Percentiles rank a stretch among this genome's conserved stretches.
Evolutionary conservation across 2,329 filamentous ascomycete genomes (phyloP).

Genomic region (Pyricularia sp.): DNA sequence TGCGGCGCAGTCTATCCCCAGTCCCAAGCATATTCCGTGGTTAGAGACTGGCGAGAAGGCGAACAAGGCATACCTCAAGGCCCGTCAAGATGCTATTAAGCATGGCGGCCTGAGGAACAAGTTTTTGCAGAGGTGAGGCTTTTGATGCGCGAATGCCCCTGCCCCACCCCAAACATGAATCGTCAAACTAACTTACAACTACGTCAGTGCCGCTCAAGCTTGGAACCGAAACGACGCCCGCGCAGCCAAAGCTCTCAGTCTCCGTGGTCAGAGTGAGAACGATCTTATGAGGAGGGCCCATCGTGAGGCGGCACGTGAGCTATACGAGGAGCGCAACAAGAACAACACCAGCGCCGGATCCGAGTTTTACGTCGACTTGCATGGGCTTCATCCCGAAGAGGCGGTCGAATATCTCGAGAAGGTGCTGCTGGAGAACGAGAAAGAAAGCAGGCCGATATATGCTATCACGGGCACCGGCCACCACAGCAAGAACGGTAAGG

Average conservation of each 20-base stretch:
- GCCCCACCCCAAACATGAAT: not conserved
- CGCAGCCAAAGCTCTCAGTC: constrained; percentile 86
- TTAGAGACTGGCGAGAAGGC: constrained; percentile 84
- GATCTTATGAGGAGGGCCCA: constrained; percentile 96
- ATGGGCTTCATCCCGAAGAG: constrained; percentile 97
- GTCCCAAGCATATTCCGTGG: constrained; percentile 92
- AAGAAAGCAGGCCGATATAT: constrained; percentile 70
- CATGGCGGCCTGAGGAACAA: constrained; percentile 95
- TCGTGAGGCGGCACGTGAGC: constrained; percentile 79
- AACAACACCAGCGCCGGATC: constrained; percentile 47
- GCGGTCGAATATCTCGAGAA: constrained; percentile 89
- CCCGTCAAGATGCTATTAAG: constrained; percentile 91
- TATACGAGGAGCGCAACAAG: constrained; percentile 92
- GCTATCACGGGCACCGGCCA: constrained; percentile 95
- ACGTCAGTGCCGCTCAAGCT: constrained; percentile 76
- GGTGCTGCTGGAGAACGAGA: constrained; percentile 73
- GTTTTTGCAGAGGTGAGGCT: constrained; percentile 73
- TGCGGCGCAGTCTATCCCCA: constrained; percentile 73
- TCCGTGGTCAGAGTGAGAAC: constrained; percentile 93
- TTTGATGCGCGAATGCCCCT: not conserved
- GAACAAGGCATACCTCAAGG: constrained; percentile 92
- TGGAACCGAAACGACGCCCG: constrained; percentile 98
- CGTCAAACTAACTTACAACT: not conserved
- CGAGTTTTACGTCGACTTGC: constrained; percentile 90
- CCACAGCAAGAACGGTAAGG: constrained; percentile 97